phyloP scores from a whole-genome alignment of 140 eudicot species.

The Oenanthe javanica region DNA sequence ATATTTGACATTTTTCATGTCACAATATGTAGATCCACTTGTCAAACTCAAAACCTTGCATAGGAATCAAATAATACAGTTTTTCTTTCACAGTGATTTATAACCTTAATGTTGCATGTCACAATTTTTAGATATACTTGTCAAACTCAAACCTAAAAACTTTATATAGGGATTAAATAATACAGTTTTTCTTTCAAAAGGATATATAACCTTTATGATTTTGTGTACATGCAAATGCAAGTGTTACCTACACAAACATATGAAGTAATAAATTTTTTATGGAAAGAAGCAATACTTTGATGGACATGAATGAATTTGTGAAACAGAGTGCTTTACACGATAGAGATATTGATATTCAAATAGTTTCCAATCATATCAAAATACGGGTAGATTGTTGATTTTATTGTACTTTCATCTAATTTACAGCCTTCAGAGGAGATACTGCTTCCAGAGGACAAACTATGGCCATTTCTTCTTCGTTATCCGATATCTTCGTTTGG shows the following conservation, averaged over 20 bases:
- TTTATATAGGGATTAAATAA: too few relatives aligned
- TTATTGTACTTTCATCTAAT: background rate
- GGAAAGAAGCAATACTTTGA: background rate
- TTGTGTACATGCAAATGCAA: background rate
- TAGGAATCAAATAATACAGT: background rate
- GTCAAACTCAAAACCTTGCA: background rate
- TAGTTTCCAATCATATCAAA: background rate
- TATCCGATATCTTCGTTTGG: slow-evolving; percentile 79
- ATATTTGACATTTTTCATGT: background rate
- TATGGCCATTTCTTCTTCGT: slow-evolving; percentile 95
- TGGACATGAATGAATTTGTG: background rate
- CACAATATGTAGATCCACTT: background rate
- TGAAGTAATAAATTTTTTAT: too few relatives aligned
- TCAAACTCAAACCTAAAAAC: too few relatives aligned
- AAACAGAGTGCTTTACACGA: background rate
- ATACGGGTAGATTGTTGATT: background rate
- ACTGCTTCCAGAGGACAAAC: slow-evolving; percentile 71
- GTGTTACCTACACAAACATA: background rate
- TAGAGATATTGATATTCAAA: background rate
- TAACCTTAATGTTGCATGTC: background rate
- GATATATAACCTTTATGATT: background rate
- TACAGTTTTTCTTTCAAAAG: too few relatives aligned
- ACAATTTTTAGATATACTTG: too few relatives aligned
- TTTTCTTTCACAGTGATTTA: background rate
- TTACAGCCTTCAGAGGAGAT: slow-evolving; percentile 75